Base-by-base conservation (phyloP, 805 yeast species). In the Debaryomyces maramus region DNA sequence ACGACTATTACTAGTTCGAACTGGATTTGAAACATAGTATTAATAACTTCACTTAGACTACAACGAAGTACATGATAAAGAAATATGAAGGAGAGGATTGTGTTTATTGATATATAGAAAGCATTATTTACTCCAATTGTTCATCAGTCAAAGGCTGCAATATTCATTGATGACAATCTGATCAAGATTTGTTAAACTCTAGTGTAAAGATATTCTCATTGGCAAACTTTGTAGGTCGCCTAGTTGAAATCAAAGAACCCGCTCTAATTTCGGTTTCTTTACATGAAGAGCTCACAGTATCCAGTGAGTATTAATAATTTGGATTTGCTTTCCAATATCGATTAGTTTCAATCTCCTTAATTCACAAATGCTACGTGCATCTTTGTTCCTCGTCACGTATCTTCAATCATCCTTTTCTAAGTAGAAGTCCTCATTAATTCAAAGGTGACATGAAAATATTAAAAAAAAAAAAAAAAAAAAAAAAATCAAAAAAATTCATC, bases 41-140 rank as follows among this genome's bases (percentile, higher is more conserved):
- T 32, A 13, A 28, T 24, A 34, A 18, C 30, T 34, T 23, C 21
- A 34, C 19, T 15, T 22, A 16, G 19, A 21, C 36, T 20, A 17
- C 43, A 33, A 39, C 18, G 35, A 34, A 39, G 32, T 29, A 34
- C 43, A 39, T 26, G 41, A 28, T n/a, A 34, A 16, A 33, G 21
- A 30, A 24, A 27, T 16, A 16, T 19, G 7, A 33, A 32, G 43
- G 46, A 43, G 43, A 32, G 19, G 17, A 22, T 34, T 17, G 24
- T 36, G 31, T 42, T 30, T 39, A 39, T 43, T 43, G 33, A 43
- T 39, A 39, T 36, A 30, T 43, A 43, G 46, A 43, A 43, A 43
- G 46, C 46, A 41, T 36, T 29, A 29, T 29, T 15, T 29, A 29
- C 20, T 16, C 20, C 9, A 16, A 29, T 17, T 7, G 20, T 29